Evolutionary conservation across 371 early-diverging fungal genomes (phyloP).

Genomic region (Smittium mucronatum): DNA sequence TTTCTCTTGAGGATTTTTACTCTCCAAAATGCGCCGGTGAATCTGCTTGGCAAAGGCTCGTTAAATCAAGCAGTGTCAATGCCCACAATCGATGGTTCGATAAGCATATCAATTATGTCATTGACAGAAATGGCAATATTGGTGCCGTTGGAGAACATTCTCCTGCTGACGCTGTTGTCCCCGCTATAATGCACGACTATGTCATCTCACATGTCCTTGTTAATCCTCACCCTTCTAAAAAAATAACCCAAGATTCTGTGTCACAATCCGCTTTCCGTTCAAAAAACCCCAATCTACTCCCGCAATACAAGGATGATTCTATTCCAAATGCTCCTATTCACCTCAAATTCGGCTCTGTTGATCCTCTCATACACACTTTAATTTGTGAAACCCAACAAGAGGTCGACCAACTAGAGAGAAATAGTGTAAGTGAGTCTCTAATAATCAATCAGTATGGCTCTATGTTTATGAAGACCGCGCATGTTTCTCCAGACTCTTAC

Average conservation of each 20-base stretch:
- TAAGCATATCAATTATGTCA: slow-evolving; percentile 50
- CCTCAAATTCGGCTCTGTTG: slow-evolving; percentile 17
- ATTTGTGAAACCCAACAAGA: slow-evolving; percentile 42
- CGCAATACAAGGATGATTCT: slow-evolving; percentile 7
- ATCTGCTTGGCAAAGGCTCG: slow-evolving; percentile 26
- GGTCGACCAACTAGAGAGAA: slow-evolving; percentile 37
- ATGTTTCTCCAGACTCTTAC: slow-evolving; percentile 72
- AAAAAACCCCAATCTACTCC: not conserved
- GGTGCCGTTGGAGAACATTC: slow-evolving; percentile 74
- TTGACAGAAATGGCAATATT: slow-evolving; percentile 55
- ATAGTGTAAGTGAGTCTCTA: slow-evolving; percentile 50
- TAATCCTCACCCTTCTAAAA: slow-evolving; percentile 1
- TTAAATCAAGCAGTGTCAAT: slow-evolving; percentile 39
- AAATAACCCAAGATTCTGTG: slow-evolving; percentile 20
- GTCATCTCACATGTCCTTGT: slow-evolving; percentile 36
- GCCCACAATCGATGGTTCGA: slow-evolving; percentile 88
- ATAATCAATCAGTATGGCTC: slow-evolving; percentile 49
- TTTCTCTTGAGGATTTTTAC: slow-evolving; percentile 12
- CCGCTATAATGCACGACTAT: slow-evolving; percentile 46
- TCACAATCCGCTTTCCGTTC: slow-evolving; percentile 17
- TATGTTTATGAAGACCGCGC: slow-evolving; percentile 49
- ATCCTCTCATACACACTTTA: slow-evolving; percentile 8
- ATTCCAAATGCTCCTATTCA: not conserved
- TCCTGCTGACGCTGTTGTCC: slow-evolving; percentile 64
- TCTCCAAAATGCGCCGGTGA: slow-evolving; percentile 15